These are phyloP conservation scores for Pseudovirgaria hyperparasitica DNA, from an alignment of 2,329 filamentous ascomycete genomes.

Conservation along the genomic window DNA sequence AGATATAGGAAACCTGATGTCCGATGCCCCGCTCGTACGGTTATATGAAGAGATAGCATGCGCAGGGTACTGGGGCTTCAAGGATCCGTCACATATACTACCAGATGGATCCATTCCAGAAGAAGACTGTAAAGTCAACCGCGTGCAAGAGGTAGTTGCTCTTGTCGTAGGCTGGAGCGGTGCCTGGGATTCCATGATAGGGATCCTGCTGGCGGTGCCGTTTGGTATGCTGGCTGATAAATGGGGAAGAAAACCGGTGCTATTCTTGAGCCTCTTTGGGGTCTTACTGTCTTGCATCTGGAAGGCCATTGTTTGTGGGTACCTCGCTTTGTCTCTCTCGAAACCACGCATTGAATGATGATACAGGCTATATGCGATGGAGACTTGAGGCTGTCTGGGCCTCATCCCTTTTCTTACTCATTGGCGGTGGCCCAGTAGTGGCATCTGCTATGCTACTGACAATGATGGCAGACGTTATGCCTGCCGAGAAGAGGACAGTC, in stretches of 20 bases:
- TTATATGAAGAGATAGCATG: conserved; percentile 38
- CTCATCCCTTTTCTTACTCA: conserved; percentile 30
- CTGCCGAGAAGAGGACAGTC: conserved; percentile 23
- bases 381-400: conserved; percentile 37
- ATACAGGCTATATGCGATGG: conserved; percentile 21
- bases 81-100: conserved; percentile 31
- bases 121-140: conserved; percentile 36
- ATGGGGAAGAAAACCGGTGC: conserved; percentile 32
- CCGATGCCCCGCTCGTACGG: conserved; percentile 32
- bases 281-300: conserved; percentile 21
- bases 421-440: conserved; percentile 36
- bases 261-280: conserved; percentile 30
- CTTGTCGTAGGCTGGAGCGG: conserved; percentile 38
- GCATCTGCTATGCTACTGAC: conserved; percentile 35
- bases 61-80: conserved; percentile 28
- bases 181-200: conserved; percentile 31
- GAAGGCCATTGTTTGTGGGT: conserved; percentile 20
- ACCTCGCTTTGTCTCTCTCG: not conserved
- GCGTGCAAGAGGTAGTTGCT: conserved; percentile 35
- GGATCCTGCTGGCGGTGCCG: conserved; percentile 35
- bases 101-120: conserved; percentile 31
- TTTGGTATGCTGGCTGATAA: conserved; percentile 38
- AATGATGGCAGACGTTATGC: conserved; percentile 39
- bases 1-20: conserved; percentile 34
- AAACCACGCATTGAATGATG: not conserved